Evolutionary conservation across 2,329 filamentous ascomycete species (phyloP).

Genomic region (Paraconiothyrium brasiliense): DNA sequence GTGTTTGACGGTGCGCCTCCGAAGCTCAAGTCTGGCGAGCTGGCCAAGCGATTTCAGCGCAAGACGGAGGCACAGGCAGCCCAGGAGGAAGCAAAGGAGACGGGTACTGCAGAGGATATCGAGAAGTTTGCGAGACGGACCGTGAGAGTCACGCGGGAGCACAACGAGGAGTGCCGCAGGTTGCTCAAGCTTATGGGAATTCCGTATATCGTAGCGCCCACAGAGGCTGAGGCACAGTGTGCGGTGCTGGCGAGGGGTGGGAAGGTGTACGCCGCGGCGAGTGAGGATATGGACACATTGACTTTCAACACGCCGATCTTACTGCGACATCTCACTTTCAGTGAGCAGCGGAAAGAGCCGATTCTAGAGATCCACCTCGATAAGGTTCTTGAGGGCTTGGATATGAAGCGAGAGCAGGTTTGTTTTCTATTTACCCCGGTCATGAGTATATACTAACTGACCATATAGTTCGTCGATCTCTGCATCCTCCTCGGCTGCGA

Average conservation of each 20-base stretch:
- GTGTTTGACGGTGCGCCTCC: conserved; percentile 97
- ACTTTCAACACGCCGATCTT: conserved; percentile 94
- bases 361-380: conserved; percentile 94
- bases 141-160: conserved; percentile 93
- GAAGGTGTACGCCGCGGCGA: conserved; percentile 96
- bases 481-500: conserved; percentile 98
- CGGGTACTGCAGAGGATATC: conserved; percentile 94
- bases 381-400: conserved; percentile 84
- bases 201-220: conserved; percentile 93
- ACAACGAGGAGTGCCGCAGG: conserved; percentile 93
- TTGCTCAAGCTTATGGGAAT: conserved; percentile 95
- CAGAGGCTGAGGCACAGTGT: conserved; percentile 97
- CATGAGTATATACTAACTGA: conserved; percentile 8
- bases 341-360: conserved; percentile 95
- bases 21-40: conserved; percentile 95
- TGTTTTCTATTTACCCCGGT: conserved; percentile 18
- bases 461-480: conserved; percentile 86
- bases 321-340: conserved; percentile 92
- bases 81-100: conserved; percentile 95
- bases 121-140: conserved; percentile 96
- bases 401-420: conserved; percentile 88
- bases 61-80: conserved; percentile 92
- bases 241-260: conserved; percentile 87
- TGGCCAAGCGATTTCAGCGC: conserved; percentile 94
- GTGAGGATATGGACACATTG: conserved; percentile 98